Evolutionary conservation across 306 rosid species (phyloP).

Genomic region (Vicia sativa): DNA sequence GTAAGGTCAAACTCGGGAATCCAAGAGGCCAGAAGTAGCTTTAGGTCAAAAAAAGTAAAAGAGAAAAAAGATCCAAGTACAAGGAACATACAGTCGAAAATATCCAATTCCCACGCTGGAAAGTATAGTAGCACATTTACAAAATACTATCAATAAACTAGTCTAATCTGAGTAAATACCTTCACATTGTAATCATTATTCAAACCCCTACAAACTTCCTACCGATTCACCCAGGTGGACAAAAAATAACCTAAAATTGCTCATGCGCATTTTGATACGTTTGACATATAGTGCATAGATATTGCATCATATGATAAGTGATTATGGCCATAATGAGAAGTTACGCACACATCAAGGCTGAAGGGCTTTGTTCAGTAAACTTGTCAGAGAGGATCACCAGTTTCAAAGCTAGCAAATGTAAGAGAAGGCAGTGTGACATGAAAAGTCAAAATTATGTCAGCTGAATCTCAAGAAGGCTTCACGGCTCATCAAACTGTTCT

Average conservation of each 20-base stretch:
- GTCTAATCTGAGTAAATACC: conserved; percentile 58
- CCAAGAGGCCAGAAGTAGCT: conserved; percentile 40
- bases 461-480: conserved; percentile 37
- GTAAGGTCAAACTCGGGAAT: conserved; percentile 44
- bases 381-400: conserved; percentile 40
- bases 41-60: conserved; percentile 38
- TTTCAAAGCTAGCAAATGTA: conserved; percentile 43
- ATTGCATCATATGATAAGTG: conserved; percentile 54
- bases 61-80: conserved; percentile 45
- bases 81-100: conserved; percentile 48
- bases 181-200: conserved; percentile 57
- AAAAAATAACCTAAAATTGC: conserved; percentile 43
- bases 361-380: conserved; percentile 46
- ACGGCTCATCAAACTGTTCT: conserved; percentile 81
- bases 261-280: conserved; percentile 47
- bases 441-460: conserved; percentile 45
- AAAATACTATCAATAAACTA: conserved; percentile 45
- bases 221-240: conserved; percentile 43
- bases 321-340: conserved; percentile 53
- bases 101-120: conserved; percentile 46
- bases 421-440: conserved; percentile 32
- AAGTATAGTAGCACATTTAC: conserved; percentile 46
- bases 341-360: conserved; percentile 66
- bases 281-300: conserved; percentile 67
- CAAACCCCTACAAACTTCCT: conserved; percentile 54